These are phyloP conservation scores for Fraxinus nigra DNA, from an alignment of 305 asterid genomes.

Conservation along the genomic window DNA sequence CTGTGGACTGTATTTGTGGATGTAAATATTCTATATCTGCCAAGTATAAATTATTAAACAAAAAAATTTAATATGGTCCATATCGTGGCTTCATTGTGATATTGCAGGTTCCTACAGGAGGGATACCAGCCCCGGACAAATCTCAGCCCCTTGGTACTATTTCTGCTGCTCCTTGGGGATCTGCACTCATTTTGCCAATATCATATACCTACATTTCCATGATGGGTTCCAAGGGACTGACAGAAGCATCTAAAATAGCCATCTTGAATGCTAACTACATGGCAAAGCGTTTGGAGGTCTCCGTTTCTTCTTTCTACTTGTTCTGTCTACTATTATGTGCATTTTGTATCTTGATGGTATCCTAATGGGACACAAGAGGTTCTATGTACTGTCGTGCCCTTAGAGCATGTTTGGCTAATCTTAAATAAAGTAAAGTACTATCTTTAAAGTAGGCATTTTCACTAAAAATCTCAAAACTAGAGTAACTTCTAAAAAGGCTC, in stretches of 20 bases:
- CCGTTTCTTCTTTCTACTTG: constrained; percentile 10
- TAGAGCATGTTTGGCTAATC: background rate
- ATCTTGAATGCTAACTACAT: constrained; percentile 56
- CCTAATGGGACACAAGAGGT: background rate
- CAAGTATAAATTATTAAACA: background rate
- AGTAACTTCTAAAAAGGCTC: background rate
- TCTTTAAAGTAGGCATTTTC: background rate
- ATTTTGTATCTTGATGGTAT: background rate
- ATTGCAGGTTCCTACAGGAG: constrained; percentile 15
- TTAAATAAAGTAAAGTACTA: background rate
- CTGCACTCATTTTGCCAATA: constrained; percentile 55
- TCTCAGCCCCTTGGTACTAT: constrained; percentile 48
- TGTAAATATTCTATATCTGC: background rate
- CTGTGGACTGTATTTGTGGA: background rate
- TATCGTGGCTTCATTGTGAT: background rate
- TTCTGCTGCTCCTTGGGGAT: constrained; percentile 64
- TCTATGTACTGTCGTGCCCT: background rate
- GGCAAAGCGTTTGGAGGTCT: constrained; percentile 56
- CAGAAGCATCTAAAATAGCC: constrained; percentile 53
- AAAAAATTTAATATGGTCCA: background rate
- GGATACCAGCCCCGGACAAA: constrained; percentile 44
- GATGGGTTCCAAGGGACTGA: constrained; percentile 61
- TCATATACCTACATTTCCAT: constrained; percentile 52
- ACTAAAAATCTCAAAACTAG: background rate
- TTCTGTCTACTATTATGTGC: background rate